A percentile compares a stretch with the other conserved stretches of the same genome.
Conservation (phyloP, 805 yeast species). For the Sporopachydermia quercuum region DNA sequence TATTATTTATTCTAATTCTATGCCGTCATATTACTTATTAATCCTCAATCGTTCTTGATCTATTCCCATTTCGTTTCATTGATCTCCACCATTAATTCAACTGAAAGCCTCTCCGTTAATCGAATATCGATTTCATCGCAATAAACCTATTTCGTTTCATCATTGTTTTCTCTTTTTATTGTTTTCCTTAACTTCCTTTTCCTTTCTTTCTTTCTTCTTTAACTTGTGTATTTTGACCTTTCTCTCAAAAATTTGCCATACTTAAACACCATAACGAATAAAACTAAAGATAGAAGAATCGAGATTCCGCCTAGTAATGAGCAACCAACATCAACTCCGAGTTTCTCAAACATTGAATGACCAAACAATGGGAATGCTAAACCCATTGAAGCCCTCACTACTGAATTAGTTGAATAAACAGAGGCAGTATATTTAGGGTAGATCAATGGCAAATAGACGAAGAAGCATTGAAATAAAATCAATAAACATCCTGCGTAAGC, state of each 20-base stretch:
- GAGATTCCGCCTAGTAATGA: constrained; percentile 1
- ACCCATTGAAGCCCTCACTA: constrained; percentile 36
- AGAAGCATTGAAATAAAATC: constrained; percentile 34
- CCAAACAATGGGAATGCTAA: constrained; percentile 56
- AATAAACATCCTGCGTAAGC: constrained; percentile 27
- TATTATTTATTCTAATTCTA: not conserved
- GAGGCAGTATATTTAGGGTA: constrained; percentile 39
- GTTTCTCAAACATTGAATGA: constrained; percentile 36
- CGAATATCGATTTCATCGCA: too few species aligned
- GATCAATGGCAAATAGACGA: constrained; percentile 33
- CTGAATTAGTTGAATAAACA: constrained; percentile 41
- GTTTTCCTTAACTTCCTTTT: constrained; percentile 32
- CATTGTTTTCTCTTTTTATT: constrained; percentile 35
- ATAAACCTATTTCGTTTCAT: too few species aligned
- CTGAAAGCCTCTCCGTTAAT: too few species aligned
- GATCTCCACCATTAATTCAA: too few species aligned
- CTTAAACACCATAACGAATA: constrained; percentile 14
- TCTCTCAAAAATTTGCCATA: constrained; percentile 30
- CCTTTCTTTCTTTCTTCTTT: not conserved
- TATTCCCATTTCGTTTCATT: too few species aligned
- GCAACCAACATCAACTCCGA: constrained; percentile 21
- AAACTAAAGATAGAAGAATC: not conserved
- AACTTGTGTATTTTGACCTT: constrained; percentile 2
- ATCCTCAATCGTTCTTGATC: too few species aligned
- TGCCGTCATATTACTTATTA: too few species aligned